Evolutionary conservation across 495 filamentous ascomycete species (phyloP), one percentile per base, ranked within the genome.

Genomic region (Penicillium coprophilum): DNA sequence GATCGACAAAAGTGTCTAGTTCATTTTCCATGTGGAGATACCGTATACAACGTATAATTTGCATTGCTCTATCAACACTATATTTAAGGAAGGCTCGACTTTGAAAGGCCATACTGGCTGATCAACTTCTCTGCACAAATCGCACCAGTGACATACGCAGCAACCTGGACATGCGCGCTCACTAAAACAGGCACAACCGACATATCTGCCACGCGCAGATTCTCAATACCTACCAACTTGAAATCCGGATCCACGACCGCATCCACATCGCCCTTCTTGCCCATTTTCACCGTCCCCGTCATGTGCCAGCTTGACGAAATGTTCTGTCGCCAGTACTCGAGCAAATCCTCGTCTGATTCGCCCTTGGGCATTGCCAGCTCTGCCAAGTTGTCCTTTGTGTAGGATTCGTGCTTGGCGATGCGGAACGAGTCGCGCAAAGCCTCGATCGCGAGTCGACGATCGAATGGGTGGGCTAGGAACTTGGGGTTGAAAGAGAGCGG

Each of bases 241-340:
- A 84, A 82, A 8, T 77, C 66, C 0, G 43, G 71, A 54, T 86
- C 82, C 11, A 87, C 80, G 7, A 73, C 80, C 5, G 64, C 64
- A 27, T 67, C 58, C 6, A 15, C 8, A 24, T 67, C 61, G 1
- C 46, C 61, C 23, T 43, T 57, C 48, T 58, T 71, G 6, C 85
- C 84, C 82, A 87, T 87, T 60, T 79, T 80, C 45, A 75, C 73
- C 0, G 82, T 85, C 1, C 82, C 79, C 10, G 77, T 79, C 72
- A 78, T 78, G 51, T 83, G 82, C 65, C 60, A 68, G 54, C 62
- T 68, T 2, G 59, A 62, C n/a, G 53, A 61, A 32, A 66, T 62
- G 30, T 67, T 73, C 62, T 71, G 55, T 31, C 61, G 58, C 69
- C 76, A 76, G 63, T 76, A 74, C n/a, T 73, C 77, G n/a, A 82